Base-by-base conservation (phyloP, 495 filamentous ascomycete species). In the Xylaria grammica region DNA sequence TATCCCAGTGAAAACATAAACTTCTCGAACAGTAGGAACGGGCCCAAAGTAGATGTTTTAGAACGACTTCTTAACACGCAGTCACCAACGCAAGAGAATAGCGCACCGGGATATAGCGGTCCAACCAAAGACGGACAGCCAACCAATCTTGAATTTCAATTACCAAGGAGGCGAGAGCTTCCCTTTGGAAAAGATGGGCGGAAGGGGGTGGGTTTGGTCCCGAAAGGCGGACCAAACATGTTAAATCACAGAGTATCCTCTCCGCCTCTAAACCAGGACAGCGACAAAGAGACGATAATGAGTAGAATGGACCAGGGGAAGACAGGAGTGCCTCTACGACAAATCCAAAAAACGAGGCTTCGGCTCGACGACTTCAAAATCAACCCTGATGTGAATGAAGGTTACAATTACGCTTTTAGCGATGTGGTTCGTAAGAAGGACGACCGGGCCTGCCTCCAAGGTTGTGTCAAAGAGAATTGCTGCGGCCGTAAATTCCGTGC, bases 291-390 rank as follows among this genome's bases (percentile, higher is more conserved):
- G 15, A 29, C 44, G 6, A 10, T 24, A 6, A 27, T 51, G 13
- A 34, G 22, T 19, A 44, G 15, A 48, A 22, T 22, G 51, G 36
- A 64, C 17, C 34, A 8, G 15, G 34, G 32, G 19, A 38, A 40
- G 15, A 50, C n/a, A 15, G 38, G 24, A 7, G 40, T n/a, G 1
- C 22, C 29, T 55, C 15, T 58, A 3, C 62, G 52, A 50, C 53
- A 56, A 58, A 30, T 22, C 10, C 51, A 52, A 0, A 66, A 86
- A 6, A 73, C 81, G 1, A 74, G 78, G 40, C 79, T 93, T 5
- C 65, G 77, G 22, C 75, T 88, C 4, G 77, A 82, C 2, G 88
- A 96, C 78, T 97, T 99, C 82, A 95, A 90, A 72, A 79, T 95
- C 68, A 98, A 99, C 67, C 87, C 92, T 2, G 73, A 81, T 13